These are phyloP conservation scores for Lathyrus sativus DNA, from an alignment of 306 rosid species.

Conservation along the genomic window DNA sequence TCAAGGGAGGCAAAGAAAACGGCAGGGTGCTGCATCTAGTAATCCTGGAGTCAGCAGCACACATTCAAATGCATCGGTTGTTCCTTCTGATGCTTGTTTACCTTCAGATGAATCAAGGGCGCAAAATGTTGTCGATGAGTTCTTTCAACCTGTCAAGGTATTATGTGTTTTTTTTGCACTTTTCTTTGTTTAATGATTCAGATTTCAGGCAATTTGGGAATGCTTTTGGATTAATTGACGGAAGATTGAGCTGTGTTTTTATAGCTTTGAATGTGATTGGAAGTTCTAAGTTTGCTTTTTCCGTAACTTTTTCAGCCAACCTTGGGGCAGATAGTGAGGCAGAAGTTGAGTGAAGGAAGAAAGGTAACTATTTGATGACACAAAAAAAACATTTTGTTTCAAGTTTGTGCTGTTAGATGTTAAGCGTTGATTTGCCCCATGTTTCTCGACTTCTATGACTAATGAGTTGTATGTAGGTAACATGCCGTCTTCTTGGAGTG, in stretches of 20 bases:
- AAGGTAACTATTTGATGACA: conserved; percentile 55
- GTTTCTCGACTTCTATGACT: conserved; percentile 9
- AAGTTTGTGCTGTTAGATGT: conserved; percentile 30
- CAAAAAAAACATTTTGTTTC: not conserved
- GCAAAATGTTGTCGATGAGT: conserved; percentile 72
- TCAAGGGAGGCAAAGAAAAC: conserved; percentile 71
- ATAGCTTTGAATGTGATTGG: conserved; percentile 27
- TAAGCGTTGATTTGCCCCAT: not conserved
- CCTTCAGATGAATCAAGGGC: conserved; percentile 65
- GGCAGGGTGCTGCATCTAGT: conserved; percentile 68
- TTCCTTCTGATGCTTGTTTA: conserved; percentile 48
- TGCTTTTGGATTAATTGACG: conserved; percentile 2
- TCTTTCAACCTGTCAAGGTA: conserved; percentile 78
- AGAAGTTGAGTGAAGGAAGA: conserved; percentile 93
- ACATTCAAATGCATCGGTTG: conserved; percentile 47
- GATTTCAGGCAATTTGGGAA: conserved; percentile 9
- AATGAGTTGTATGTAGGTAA: conserved; percentile 57
- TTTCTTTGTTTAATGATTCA: conserved; percentile 21
- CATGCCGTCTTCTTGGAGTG: conserved; percentile 88
- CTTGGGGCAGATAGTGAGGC: conserved; percentile 88
- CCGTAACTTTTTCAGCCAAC: conserved; percentile 65
- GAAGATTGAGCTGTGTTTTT: conserved; percentile 12
- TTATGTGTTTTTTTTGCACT: conserved; percentile 9
- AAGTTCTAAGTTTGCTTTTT: conserved; percentile 37
- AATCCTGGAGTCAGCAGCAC: conserved; percentile 52